A percentile compares a stretch with the other conserved stretches of the same genome.
Conservation (phyloP, 1,284 basidiomycete species). For the Butyriboletus appendiculatus region DNA sequence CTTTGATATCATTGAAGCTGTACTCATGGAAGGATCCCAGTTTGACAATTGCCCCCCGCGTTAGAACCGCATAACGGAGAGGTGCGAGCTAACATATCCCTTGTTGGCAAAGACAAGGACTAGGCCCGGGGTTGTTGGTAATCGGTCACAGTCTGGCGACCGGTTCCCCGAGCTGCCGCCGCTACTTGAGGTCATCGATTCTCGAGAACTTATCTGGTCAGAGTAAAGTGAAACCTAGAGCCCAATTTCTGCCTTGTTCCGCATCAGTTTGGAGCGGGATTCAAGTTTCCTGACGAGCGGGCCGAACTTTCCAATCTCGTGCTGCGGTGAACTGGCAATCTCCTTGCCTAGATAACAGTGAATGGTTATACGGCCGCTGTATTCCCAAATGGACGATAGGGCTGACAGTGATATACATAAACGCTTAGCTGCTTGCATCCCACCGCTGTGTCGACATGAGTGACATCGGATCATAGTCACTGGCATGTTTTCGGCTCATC, state of each 20-base stretch:
- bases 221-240: background rate
- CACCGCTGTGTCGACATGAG: background rate
- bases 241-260: slow-evolving; percentile 1
- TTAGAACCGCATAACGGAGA: slow-evolving; percentile 4
- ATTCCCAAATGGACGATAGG: slow-evolving; percentile 15
- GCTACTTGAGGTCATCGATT: background rate
- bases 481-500: background rate
- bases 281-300: slow-evolving; percentile 3
- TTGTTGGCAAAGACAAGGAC: background rate
- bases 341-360: slow-evolving; percentile 4
- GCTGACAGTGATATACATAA: background rate
- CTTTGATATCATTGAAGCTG: background rate
- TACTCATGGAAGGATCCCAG: background rate
- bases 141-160: background rate
- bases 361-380: background rate
- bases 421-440: background rate
- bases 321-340: slow-evolving; percentile 8
- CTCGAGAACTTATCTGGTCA: background rate
- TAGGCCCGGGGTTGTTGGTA: background rate
- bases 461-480: slow-evolving; percentile 1
- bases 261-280: slow-evolving; percentile 7
- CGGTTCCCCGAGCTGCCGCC: background rate
- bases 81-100: background rate
- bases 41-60: background rate
- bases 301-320: slow-evolving; percentile 16